Evolutionary conservation across 306 rosid species (phyloP), one percentile per base, ranked within the genome.

Genomic region (Lotus japonicus): DNA sequence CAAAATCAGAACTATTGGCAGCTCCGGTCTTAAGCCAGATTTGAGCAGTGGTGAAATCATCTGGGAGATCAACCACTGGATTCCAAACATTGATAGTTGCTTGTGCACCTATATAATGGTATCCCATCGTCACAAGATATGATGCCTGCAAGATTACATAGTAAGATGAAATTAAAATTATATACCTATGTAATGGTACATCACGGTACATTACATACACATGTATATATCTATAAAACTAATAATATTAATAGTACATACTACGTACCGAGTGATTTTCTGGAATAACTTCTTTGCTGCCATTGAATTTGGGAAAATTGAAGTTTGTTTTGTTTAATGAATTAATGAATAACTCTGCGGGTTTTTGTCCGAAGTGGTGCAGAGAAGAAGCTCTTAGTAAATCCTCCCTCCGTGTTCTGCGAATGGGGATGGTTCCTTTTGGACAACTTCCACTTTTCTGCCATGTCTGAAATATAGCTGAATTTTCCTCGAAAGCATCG

Each of bases 11-110:
- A 3, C 71, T 64, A 33, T 70, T 79, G 5, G n/a, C n/a, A n/a
- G n/a, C n/a, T 3, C 75, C 80, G 28, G 68, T 35, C 68, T 73
- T 88, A 5, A 81, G 76, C 88, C 84, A 84, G 2, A 88, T 74
- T 76, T 88, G 84, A 16, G 86, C 87, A 9, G 90, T 81, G 52
- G 95, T 63, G 79, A 77, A 88, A 31, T 90, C 95, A 15, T 75
- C 62, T 11, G 75, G 54, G 17, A 55, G 11, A 1, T 72, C 82
- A 54, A 88, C 81, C 2, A n/a, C 44, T 39, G 92, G 95, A 44
- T 71, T 90, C 92, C 92, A 90, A 11, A 80, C 5, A 1, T 88
- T 88, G 9, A 88, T 62, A 19, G 78, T 79, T 33, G 90, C 90
- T 66, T 71, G 70, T 14, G 90, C 86, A 0, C 95, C 95, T 13